Base-by-base conservation (phyloP, 257 asterid species). In the Leonotis leonurus region DNA sequence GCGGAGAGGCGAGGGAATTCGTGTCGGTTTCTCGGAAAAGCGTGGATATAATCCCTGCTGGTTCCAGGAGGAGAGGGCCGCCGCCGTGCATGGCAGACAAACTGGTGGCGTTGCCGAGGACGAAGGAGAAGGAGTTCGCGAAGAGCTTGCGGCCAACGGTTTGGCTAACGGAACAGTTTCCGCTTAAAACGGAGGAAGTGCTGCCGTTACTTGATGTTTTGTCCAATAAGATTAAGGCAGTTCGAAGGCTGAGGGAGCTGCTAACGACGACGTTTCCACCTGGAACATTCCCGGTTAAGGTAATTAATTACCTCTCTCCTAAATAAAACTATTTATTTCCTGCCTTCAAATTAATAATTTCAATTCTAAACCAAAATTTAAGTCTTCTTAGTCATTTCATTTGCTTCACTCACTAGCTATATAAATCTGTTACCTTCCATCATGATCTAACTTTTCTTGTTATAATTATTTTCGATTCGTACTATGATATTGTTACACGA, bases 211-310 rank as follows among this genome's bases (percentile, higher is more conserved):
- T 92, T n/a, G 97, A 88, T 60, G 82, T 92, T 18, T 53, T 88
- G 66, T 91, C 95, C 0, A 81, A 73, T 62, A 92, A 92, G 69
- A 89, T 92, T 12, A 92, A 92, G 69, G 90, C 97, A 30, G 81
- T 92, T n/a, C 66, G 93, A 54, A 87, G 95, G 24, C 54, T 91
- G 95, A 78, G 95, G 64, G 98, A 92, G 70, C 79, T 92, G 53
- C 76, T 92, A 7, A 64, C 81, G 0, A 90, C 89, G 71, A 84
- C 96, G 11, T 91, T 88, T 69, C 97, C 96, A 8, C 58, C 81
- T 0, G 90, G 86, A 60, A 83, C 97, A 7, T 92, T 92, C 64
- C 98, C 98, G 3, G 92, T 91, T 2, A 91, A 91, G 98, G 98
- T 90, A 64, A 37, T 20, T 82, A 82, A 37, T 18, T 82, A 82